Conservation (phyloP, 192 early-diverging fungal genomes). For the Chytriomyces hyalinus region DNA sequence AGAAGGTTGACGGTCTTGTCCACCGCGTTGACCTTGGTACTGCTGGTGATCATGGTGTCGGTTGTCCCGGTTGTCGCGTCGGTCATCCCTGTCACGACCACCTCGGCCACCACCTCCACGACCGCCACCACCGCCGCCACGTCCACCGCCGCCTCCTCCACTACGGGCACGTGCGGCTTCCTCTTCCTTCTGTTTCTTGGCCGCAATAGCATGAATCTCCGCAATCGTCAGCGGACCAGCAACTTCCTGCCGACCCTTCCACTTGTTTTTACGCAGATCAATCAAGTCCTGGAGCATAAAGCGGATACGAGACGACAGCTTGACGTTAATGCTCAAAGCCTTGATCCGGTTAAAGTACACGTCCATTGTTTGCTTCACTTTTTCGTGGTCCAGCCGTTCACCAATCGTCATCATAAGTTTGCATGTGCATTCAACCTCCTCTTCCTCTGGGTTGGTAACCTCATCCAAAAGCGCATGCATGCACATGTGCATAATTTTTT, state of each 20-base stretch:
- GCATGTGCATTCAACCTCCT: constrained; percentile 91
- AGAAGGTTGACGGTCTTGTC: constrained; percentile 19
- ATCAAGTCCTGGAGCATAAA: constrained; percentile 92
- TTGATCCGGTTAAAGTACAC: constrained; percentile 84
- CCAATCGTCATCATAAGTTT: constrained; percentile 93
- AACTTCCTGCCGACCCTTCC: constrained; percentile 70
- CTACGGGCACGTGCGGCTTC: constrained; percentile 71
- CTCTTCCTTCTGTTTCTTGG: constrained; percentile 71
- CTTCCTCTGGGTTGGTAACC: constrained; percentile 83
- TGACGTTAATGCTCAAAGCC: constrained; percentile 70
- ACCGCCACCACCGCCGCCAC: constrained; percentile 53
- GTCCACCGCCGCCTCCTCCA: constrained; percentile 51
- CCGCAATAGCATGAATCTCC: constrained; percentile 82
- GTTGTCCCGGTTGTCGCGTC: constrained; percentile 25
- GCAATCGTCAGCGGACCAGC: constrained; percentile 89
- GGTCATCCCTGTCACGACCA: constrained; percentile 45
- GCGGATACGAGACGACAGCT: constrained; percentile 83
- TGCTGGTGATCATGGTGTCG: not conserved
- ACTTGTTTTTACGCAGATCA: constrained; percentile 78
- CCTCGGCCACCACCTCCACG: constrained; percentile 66
- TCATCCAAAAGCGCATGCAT: constrained; percentile 78
- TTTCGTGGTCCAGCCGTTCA: constrained; percentile 71
- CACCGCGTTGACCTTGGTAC: constrained; percentile 19
- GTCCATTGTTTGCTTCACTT: constrained; percentile 74
- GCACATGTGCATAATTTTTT: constrained; percentile 93